Base-by-base conservation (phyloP, 2,329 filamentous ascomycete genomes). In the Ophiosphaerella narmari region DNA sequence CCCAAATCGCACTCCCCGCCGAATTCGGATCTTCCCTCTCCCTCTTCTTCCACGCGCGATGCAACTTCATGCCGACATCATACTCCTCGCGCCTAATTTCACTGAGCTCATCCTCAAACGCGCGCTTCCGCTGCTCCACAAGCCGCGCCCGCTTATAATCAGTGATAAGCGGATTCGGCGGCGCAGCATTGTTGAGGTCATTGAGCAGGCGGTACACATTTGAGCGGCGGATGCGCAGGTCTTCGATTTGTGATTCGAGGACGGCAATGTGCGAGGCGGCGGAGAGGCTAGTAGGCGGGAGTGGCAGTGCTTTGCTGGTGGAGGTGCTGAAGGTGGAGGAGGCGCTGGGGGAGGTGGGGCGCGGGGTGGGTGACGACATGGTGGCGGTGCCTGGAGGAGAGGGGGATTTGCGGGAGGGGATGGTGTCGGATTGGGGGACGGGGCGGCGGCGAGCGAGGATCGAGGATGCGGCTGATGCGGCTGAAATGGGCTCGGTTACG, bases 11-110 rank as follows among this genome's bases (percentile, higher is more conserved):
- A 48, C 66, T 73, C 23, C 63, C 63, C 32, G 52, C 61, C 32
- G 49, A 55, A 16, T 65, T 63, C 2, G 67, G 68, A 54, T 74
- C 73, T 11, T 71, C 72, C 41, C 58, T 57, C 53, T 75, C 74
- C 54, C 66, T 65, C 62, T 70, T 74, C 59, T 67, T 70, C 62
- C 66, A 68, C 50, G 73, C 73, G 14, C 74, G 60, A 61, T 75
- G 72, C 53, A 76, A 49, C 58, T 65, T 73, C 48, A 76, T 48
- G 4, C 74, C 74, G 6, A 75, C 59, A 37, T 75, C 74, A 52
- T 76, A 71, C 50, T 75, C 73, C 51, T 71, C 66, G 0, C 59
- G 48, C 54, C 60, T 65, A 34, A 76, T 68, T 48, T 75, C 71
- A 12, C 62, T 62, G 50, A 75, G 47, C 58, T 75, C 72, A n/a